Percentiles rank a stretch among this genome's conserved stretches.
Conservation (phyloP, 2,329 filamentous ascomycete species). For the Trichoderma lentiforme region DNA sequence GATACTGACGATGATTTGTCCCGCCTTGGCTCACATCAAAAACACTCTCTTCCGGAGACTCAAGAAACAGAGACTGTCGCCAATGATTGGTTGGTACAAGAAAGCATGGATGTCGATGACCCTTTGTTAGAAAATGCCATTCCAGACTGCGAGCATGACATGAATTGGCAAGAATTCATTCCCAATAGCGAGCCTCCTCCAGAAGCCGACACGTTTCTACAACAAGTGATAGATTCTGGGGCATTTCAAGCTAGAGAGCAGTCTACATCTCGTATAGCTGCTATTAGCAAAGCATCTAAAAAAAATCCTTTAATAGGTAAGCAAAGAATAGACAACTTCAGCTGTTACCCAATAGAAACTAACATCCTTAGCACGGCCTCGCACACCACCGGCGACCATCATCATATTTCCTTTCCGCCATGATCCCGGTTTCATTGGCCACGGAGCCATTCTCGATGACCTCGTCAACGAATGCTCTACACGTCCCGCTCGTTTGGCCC, state of each 20-base stretch:
- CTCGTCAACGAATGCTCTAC: conserved; percentile 23
- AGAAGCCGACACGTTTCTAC: not conserved
- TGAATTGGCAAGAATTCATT: not conserved
- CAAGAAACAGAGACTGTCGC: not conserved
- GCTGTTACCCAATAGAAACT: not conserved
- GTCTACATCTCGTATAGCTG: no score
- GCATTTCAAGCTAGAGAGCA: not conserved
- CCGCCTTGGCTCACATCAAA: not conserved
- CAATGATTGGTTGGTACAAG: not conserved
- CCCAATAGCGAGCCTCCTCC: not conserved
- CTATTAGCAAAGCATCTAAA: not conserved
- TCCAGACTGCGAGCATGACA: not conserved
- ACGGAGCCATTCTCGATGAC: conserved; percentile 27
- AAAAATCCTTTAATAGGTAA: not conserved
- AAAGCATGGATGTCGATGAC: not conserved
- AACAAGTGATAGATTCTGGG: not conserved
- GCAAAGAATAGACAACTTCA: not conserved
- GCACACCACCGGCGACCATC: not conserved
- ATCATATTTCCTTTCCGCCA: conserved; percentile 28
- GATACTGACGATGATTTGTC: not conserved
- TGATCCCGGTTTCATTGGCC: conserved; percentile 32
- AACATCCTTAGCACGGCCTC: not conserved
- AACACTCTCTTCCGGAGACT: not conserved
- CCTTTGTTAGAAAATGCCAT: not conserved
- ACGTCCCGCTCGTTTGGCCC: conserved; percentile 25